phyloP scores from a whole-genome alignment of 2,329 filamentous ascomycete genomes.

The Aschersonia sp. region DNA sequence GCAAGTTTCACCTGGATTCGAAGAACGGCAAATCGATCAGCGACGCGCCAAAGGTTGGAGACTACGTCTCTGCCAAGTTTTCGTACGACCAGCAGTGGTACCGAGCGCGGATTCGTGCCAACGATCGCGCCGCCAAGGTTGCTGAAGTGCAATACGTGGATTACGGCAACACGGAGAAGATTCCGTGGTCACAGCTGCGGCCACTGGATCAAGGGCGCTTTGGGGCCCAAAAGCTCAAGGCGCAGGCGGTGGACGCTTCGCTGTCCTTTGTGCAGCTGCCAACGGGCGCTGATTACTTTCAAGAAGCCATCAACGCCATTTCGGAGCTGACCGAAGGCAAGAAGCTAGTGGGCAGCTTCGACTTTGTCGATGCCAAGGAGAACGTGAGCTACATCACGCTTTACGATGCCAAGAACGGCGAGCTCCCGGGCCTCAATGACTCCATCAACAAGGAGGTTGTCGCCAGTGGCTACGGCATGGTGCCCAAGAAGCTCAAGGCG shows the following conservation, averaged over 20 bases:
- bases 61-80: conserved; percentile 85
- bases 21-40: conserved; percentile 62
- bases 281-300: conserved; percentile 64
- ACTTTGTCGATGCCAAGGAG: conserved; percentile 66
- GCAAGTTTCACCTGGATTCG: conserved; percentile 75
- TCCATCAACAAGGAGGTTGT: conserved; percentile 86
- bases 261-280: conserved; percentile 86
- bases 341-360: conserved; percentile 79
- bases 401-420: conserved; percentile 57
- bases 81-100: conserved; percentile 87
- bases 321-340: conserved; percentile 59
- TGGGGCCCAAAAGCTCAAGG: conserved; percentile 63
- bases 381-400: conserved; percentile 75
- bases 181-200: conserved; percentile 73
- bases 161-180: conserved; percentile 85
- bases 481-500: conserved; percentile 76
- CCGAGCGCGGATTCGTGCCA: conserved; percentile 76
- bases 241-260: conserved; percentile 76
- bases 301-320: conserved; percentile 64
- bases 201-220: conserved; percentile 71
- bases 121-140: conserved; percentile 79
- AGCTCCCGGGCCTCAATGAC: conserved; percentile 45
- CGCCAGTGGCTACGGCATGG: conserved; percentile 73
- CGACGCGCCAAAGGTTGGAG: conserved; percentile 74
- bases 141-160: conserved; percentile 90